Percentiles rank a stretch among this genome's conserved stretches.
Conservation (phyloP, 2,329 filamentous ascomycete species). For the Ceratocystis huliohia region DNA sequence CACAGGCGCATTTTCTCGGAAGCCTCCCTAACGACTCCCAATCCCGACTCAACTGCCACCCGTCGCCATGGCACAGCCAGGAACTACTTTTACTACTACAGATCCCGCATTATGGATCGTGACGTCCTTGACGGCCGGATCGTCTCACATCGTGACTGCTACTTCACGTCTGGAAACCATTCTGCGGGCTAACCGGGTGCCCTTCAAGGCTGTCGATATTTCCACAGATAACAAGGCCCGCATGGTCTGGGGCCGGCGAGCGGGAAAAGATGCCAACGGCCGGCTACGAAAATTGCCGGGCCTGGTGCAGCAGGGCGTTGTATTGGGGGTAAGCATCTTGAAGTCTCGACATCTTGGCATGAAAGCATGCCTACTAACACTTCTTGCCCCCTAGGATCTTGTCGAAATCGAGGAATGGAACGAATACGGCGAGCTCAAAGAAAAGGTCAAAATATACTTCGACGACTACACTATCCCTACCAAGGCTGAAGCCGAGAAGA, state of each 20-base stretch:
- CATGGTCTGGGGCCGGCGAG: slow-evolving; percentile 75
- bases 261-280: slow-evolving; percentile 56
- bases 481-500: slow-evolving; percentile 35
- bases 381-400: slow-evolving; percentile 51
- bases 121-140: slow-evolving; percentile 89
- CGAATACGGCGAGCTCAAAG: slow-evolving; percentile 88
- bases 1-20: neutral
- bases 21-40: neutral
- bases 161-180: slow-evolving; percentile 95
- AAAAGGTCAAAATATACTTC: slow-evolving; percentile 61
- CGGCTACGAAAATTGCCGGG: slow-evolving; percentile 68
- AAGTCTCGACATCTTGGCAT: neutral
- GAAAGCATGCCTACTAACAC: neutral
- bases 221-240: slow-evolving; percentile 80
- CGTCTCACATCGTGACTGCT: slow-evolving; percentile 89
- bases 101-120: slow-evolving; percentile 81
- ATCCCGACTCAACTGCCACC: slow-evolving; percentile 20
- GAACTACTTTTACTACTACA: slow-evolving; percentile 38
- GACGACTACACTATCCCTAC: slow-evolving; percentile 48
- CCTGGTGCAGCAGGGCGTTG: slow-evolving; percentile 72
- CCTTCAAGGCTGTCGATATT: slow-evolving; percentile 84
- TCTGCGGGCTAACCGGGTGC: slow-evolving; percentile 83
- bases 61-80: slow-evolving; percentile 22
- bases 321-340: slow-evolving; percentile 62
- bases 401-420: slow-evolving; percentile 98